These are phyloP conservation scores for Coniochaeta sp. DNA, from an alignment of 2,329 filamentous ascomycete genomes.

Conservation along the genomic window DNA sequence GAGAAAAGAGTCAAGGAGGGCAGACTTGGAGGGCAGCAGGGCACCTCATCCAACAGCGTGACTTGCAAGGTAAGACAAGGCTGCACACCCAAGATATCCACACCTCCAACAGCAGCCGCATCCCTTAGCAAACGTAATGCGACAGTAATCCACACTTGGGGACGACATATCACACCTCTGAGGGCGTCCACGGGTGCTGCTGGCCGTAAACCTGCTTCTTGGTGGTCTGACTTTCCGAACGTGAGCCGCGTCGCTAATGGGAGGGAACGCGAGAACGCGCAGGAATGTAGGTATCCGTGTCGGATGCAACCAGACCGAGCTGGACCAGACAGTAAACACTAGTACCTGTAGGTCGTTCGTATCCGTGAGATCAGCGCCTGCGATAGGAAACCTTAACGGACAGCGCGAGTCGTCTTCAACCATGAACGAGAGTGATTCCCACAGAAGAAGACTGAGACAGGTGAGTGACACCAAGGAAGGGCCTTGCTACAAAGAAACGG, in stretches of 20 bases:
- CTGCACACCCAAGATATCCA: background rate
- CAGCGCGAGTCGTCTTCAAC: no score
- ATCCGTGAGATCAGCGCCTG: background rate
- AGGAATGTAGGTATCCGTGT: background rate
- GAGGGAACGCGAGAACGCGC: no score
- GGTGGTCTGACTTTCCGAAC: background rate
- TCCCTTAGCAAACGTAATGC: background rate
- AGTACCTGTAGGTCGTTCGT: no score
- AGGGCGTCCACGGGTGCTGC: background rate
- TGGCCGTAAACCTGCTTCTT: background rate
- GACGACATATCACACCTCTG: background rate
- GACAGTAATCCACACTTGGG: background rate
- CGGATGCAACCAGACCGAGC: background rate
- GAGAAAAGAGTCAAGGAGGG: constrained; percentile 8
- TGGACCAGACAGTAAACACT: background rate
- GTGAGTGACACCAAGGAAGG: background rate
- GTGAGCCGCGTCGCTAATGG: background rate
- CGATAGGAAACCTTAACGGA: background rate
- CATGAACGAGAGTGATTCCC: no score
- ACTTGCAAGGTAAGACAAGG: constrained; percentile 15
- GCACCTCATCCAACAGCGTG: constrained; percentile 16
- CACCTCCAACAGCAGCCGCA: background rate
- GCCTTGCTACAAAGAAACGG: background rate
- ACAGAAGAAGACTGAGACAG: no score
- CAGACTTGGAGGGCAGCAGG: constrained; percentile 12